A percentile compares a stretch with the other conserved stretches of the same genome.
Evolutionary conservation across 352 stramenopile genomes (phyloP).

Genomic region (Globisporangium cylindrosporum): DNA sequence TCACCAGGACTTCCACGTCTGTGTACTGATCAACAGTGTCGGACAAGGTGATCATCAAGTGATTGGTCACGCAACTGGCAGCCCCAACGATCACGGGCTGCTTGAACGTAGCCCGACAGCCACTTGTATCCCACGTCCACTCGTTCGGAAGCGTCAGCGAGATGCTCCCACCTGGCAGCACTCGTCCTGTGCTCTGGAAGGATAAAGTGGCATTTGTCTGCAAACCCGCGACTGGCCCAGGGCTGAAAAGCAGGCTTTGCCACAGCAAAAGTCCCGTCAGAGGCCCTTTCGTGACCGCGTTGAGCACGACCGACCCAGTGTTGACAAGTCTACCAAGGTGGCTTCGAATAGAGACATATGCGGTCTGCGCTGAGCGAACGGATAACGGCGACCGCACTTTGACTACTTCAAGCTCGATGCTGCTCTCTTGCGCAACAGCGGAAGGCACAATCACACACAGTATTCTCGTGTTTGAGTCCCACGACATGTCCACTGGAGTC

Average conservation of each 20-base stretch:
- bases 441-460: slow-evolving; percentile 30
- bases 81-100: slow-evolving; percentile 28
- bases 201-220: slow-evolving; percentile 36
- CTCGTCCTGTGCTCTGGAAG: slow-evolving; percentile 39
- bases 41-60: slow-evolving; percentile 30
- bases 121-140: slow-evolving; percentile 32
- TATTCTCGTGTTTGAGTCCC: slow-evolving; percentile 10
- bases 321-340: slow-evolving; percentile 52
- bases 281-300: slow-evolving; percentile 29
- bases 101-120: slow-evolving; percentile 32
- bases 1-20: slow-evolving; percentile 33
- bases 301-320: slow-evolving; percentile 29
- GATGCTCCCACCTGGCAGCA: slow-evolving; percentile 34
- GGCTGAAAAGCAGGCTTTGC: slow-evolving; percentile 38
- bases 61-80: slow-evolving; percentile 31
- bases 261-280: slow-evolving; percentile 41
- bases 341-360: slow-evolving; percentile 30
- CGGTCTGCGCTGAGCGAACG: slow-evolving; percentile 19
- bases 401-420: slow-evolving; percentile 33
- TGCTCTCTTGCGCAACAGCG: slow-evolving; percentile 35
- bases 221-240: slow-evolving; percentile 53
- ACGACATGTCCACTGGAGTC: slow-evolving; percentile 13
- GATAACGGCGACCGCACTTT: slow-evolving; percentile 51
- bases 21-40: slow-evolving; percentile 39
- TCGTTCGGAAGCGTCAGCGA: slow-evolving; percentile 38